These are phyloP conservation scores for Pythium periplocum DNA, from an alignment of 352 stramenopile species.

Conservation along the genomic window DNA sequence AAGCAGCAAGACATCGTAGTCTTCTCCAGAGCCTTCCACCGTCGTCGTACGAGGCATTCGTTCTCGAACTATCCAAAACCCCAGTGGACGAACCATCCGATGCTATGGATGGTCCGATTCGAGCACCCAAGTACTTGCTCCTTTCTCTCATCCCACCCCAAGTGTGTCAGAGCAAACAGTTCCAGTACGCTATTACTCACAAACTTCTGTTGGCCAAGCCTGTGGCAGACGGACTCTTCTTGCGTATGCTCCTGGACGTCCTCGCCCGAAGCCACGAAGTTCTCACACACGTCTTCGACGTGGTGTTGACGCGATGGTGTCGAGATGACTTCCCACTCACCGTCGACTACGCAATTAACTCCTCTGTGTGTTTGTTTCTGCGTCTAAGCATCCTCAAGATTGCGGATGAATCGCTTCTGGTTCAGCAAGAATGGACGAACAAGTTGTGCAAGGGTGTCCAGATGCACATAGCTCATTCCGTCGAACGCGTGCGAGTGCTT, in stretches of 20 bases:
- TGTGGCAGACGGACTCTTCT: constrained; percentile 41
- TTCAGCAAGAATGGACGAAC: constrained; percentile 45
- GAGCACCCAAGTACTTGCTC: constrained; percentile 42
- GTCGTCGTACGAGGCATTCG: constrained; percentile 42
- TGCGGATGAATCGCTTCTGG: constrained; percentile 12
- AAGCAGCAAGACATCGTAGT: constrained; percentile 12
- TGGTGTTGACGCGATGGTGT: constrained; percentile 53
- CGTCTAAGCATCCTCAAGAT: constrained; percentile 45
- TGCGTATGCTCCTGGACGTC: constrained; percentile 41
- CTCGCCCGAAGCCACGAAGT: constrained; percentile 11
- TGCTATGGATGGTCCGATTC: not conserved
- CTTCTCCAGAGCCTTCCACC: constrained; percentile 45
- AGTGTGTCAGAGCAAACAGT: constrained; percentile 43
- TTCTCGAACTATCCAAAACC: constrained; percentile 32
- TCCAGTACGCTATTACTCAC: constrained; percentile 57
- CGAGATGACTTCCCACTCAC: constrained; percentile 40
- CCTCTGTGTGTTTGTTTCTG: constrained; percentile 61
- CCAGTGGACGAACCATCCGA: constrained; percentile 1
- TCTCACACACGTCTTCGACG: constrained; percentile 41
- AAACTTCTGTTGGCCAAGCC: constrained; percentile 53
- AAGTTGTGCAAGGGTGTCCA: constrained; percentile 73
- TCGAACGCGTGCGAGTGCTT: constrained; percentile 44
- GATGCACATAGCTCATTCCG: constrained; percentile 61
- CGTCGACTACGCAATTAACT: constrained; percentile 49
- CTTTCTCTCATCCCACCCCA: constrained; percentile 30